Conservation (phyloP, 176 grass and related monocot genomes). For the Coix lacrymajobi region DNA sequence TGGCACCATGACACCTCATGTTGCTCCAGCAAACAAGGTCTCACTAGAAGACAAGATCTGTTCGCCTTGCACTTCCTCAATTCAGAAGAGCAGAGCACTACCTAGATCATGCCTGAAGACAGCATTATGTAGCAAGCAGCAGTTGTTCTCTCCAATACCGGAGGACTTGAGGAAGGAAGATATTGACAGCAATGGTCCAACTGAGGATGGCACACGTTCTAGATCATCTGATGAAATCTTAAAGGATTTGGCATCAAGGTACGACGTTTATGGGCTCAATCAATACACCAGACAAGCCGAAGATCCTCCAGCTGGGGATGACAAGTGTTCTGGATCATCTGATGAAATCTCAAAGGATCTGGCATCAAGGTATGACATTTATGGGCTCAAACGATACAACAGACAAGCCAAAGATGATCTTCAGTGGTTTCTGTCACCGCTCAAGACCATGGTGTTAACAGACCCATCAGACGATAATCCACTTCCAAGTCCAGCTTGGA, state of each 20-base stretch:
- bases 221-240: slow-evolving; percentile 36
- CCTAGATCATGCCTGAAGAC: slow-evolving; percentile 34
- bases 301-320: slow-evolving; percentile 27
- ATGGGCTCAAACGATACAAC: slow-evolving; percentile 33
- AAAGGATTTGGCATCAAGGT: slow-evolving; percentile 43
- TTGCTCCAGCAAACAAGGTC: slow-evolving; percentile 19
- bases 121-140: slow-evolving; percentile 29
- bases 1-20: slow-evolving; percentile 1
- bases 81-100: slow-evolving; percentile 38
- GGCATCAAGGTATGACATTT: slow-evolving; percentile 45
- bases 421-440: slow-evolving; percentile 90
- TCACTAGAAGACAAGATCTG: background rate
- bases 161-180: slow-evolving; percentile 39
- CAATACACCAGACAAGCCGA: slow-evolving; percentile 26
- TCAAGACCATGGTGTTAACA: slow-evolving; percentile 71
- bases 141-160: slow-evolving; percentile 38
- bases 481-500: slow-evolving; percentile 7
- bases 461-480: slow-evolving; percentile 52
- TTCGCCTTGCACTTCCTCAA: slow-evolving; percentile 39
- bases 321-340: slow-evolving; percentile 19
- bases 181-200: background rate
- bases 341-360: slow-evolving; percentile 44
- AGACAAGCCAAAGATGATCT: slow-evolving; percentile 49
- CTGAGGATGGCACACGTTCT: slow-evolving; percentile 4
- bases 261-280: slow-evolving; percentile 45